A percentile compares a stretch with the other conserved stretches of the same genome.
Conservation (phyloP, 345 rosid genomes). For the Raphanus raphanistrum region DNA sequence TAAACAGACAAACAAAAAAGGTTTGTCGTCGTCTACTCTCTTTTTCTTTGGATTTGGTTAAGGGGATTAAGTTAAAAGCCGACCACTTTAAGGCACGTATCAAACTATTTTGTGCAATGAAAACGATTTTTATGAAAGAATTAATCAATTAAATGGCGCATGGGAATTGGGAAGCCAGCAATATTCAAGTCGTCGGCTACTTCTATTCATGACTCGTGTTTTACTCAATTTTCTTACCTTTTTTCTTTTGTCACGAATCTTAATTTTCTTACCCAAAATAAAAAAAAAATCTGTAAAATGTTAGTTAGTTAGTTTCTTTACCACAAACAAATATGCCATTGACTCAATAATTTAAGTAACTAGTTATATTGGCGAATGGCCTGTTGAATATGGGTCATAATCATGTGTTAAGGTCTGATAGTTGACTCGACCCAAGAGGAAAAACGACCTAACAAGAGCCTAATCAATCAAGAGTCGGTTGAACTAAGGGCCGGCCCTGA, state of each 20-base stretch:
- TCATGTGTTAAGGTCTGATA: no score
- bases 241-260: background rate
- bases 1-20: background rate
- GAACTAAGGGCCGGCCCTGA: no score
- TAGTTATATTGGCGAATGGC: no score
- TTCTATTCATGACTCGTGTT: constrained; percentile 2
- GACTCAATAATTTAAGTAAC: background rate
- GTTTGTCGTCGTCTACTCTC: constrained; percentile 1
- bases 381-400: no score
- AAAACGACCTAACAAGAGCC: no score
- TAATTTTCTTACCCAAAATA: background rate
- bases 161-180: background rate
- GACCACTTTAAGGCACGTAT: constrained; percentile 3
- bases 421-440: no score
- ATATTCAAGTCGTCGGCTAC: constrained; percentile 2
- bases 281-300: background rate
- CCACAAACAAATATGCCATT: background rate
- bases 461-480: no score
- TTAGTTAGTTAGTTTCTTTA: background rate
- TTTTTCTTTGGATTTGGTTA: background rate
- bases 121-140: background rate
- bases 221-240: no score
- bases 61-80: background rate
- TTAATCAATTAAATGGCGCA: constrained; percentile 6
- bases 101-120: background rate